phyloP scores from a whole-genome alignment of 2,329 filamentous ascomycete genomes.

The Aspergillus uvarum region DNA sequence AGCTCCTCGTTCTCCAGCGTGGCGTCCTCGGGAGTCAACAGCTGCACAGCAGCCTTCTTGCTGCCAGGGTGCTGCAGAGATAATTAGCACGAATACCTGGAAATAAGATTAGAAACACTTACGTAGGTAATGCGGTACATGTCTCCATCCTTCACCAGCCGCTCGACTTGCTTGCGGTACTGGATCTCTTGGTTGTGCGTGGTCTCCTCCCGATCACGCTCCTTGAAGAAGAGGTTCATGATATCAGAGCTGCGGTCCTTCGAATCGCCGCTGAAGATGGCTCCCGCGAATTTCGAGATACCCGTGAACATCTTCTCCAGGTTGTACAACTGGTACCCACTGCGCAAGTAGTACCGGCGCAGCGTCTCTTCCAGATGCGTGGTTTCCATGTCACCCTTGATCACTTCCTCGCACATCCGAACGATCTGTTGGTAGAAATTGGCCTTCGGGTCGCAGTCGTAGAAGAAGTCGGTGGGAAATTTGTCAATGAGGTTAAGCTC shows the following conservation, averaged over 20 bases:
- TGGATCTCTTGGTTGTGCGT: constrained; percentile 88
- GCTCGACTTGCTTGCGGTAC: constrained; percentile 87
- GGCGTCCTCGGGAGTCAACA: constrained; percentile 82
- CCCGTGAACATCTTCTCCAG: constrained; percentile 84
- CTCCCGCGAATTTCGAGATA: constrained; percentile 74
- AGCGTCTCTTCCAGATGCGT: constrained; percentile 84
- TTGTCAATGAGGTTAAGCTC: constrained; percentile 83
- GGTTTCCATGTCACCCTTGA: constrained; percentile 79
- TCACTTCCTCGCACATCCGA: constrained; percentile 80
- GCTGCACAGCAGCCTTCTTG: constrained; percentile 70
- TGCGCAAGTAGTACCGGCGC: constrained; percentile 85
- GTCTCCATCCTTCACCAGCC: constrained; percentile 87
- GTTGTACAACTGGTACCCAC: constrained; percentile 90
- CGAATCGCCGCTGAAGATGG: constrained; percentile 79
- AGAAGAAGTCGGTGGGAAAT: constrained; percentile 71
- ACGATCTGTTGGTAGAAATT: constrained; percentile 85
- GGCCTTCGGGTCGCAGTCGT: constrained; percentile 60
- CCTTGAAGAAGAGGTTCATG: constrained; percentile 79
- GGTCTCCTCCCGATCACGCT: constrained; percentile 77
- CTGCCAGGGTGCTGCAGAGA: constrained; percentile 60
- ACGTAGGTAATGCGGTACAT: constrained; percentile 89
- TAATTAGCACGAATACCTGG: constrained; percentile 25
- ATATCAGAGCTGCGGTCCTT: constrained; percentile 95
- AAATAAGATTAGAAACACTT: constrained; percentile 49
- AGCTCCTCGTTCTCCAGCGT: constrained; percentile 73